phyloP scores from a whole-genome alignment of 1,284 basidiomycete species.

The Cryptococcus jaspeensis region DNA sequence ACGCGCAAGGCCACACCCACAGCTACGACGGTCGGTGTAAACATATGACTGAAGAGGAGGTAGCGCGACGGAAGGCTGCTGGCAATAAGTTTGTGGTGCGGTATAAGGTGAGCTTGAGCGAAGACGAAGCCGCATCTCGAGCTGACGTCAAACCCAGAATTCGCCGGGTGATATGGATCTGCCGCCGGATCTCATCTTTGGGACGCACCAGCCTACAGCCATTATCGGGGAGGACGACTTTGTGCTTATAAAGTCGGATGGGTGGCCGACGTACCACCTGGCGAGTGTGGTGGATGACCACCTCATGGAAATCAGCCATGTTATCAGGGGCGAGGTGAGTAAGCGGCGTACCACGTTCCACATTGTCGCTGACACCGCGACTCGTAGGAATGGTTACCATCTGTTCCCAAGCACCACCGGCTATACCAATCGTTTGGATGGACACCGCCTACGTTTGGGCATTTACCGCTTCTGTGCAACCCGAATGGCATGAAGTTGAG shows the following conservation, averaged over 20 bases:
- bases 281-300: slow-evolving; percentile 95
- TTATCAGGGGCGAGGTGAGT: slow-evolving; percentile 84
- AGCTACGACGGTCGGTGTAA: slow-evolving; percentile 85
- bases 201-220: slow-evolving; percentile 27
- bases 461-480: slow-evolving; percentile 88
- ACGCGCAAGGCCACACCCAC: slow-evolving; percentile 66
- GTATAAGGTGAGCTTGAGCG: slow-evolving; percentile 66
- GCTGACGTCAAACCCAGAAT: slow-evolving; percentile 10
- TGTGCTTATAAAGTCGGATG: slow-evolving; percentile 86
- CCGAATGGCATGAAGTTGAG: slow-evolving; percentile 91
- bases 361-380: background rate
- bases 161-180: slow-evolving; percentile 17
- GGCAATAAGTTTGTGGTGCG: slow-evolving; percentile 81
- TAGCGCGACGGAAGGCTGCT: slow-evolving; percentile 65
- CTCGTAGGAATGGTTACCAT: slow-evolving; percentile 88
- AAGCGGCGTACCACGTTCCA: background rate
- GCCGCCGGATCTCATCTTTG: slow-evolving; percentile 34
- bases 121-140: background rate
- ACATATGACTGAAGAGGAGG: slow-evolving; percentile 81
- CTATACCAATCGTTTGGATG: slow-evolving; percentile 78
- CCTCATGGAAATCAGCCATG: slow-evolving; percentile 93
- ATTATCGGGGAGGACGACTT: slow-evolving; percentile 67
- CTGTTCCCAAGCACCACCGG: slow-evolving; percentile 87
- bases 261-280: slow-evolving; percentile 94
- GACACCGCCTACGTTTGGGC: slow-evolving; percentile 76